Conservation (phyloP, 495 filamentous ascomycete genomes). For the Penicillium dipodomyicola region DNA sequence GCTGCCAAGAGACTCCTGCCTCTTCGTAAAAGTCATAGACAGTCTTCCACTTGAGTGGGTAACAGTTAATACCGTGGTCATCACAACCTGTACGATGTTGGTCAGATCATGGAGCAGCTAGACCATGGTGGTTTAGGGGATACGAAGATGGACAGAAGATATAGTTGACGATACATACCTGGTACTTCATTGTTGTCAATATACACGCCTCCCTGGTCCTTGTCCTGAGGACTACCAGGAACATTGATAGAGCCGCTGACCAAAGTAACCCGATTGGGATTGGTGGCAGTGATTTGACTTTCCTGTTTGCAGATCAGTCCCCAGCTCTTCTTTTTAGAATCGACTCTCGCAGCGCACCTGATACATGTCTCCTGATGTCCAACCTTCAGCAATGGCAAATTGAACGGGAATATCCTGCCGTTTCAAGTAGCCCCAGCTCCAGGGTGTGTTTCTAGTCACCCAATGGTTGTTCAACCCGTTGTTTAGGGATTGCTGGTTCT, state of each 20-base stretch:
- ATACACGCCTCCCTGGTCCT: slow-evolving; percentile 48
- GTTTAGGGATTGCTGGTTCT: slow-evolving; percentile 52
- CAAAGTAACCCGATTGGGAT: slow-evolving; percentile 55
- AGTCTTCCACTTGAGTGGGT: slow-evolving; percentile 56
- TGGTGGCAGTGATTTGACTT: slow-evolving; percentile 52
- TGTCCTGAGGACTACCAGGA: slow-evolving; percentile 46
- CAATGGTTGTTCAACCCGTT: slow-evolving; percentile 51
- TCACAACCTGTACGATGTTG: slow-evolving; percentile 40
- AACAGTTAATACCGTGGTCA: slow-evolving; percentile 45
- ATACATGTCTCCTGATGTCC: slow-evolving; percentile 57
- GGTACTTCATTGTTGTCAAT: slow-evolving; percentile 57
- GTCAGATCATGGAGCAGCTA: background rate
- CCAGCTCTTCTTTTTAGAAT: background rate
- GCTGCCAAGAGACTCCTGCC: slow-evolving; percentile 53
- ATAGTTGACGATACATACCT: slow-evolving; percentile 18
- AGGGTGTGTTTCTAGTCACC: slow-evolving; percentile 53
- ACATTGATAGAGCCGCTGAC: slow-evolving; percentile 53
- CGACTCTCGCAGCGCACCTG: slow-evolving; percentile 28
- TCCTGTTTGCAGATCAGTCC: slow-evolving; percentile 31
- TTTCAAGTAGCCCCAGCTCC: slow-evolving; percentile 52
- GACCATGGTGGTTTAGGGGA: background rate
- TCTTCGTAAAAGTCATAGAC: slow-evolving; percentile 51
- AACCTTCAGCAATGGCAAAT: slow-evolving; percentile 53
- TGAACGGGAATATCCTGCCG: slow-evolving; percentile 52
- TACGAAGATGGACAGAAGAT: background rate